Evolutionary conservation across 1,139 yeast genomes (phyloP).

Genomic region (Lodderomyces metapsilosis): DNA sequence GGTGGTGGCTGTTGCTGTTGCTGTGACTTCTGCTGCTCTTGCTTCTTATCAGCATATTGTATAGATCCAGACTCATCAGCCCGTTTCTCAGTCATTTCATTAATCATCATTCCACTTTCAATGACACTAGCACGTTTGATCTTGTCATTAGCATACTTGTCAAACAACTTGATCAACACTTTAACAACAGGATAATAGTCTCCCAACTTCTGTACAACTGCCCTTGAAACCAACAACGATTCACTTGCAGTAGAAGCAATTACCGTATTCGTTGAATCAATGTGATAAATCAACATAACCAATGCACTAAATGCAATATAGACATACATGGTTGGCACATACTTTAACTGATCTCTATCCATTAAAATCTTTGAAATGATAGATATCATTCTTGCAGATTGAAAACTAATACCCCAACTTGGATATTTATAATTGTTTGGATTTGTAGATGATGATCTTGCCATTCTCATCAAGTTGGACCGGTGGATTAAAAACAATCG

Average conservation of each 20-base stretch:
- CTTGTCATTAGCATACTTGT: slow-evolving; percentile 47
- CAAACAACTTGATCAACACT: slow-evolving; percentile 40
- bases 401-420: slow-evolving; percentile 83
- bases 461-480: slow-evolving; percentile 60
- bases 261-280: slow-evolving; percentile 55
- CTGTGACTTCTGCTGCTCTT: background rate
- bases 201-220: slow-evolving; percentile 53
- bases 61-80: slow-evolving; percentile 8
- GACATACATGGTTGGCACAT: slow-evolving; percentile 57
- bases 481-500: slow-evolving; percentile 71
- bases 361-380: slow-evolving; percentile 60
- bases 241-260: slow-evolving; percentile 62
- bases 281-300: slow-evolving; percentile 72
- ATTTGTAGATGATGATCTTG: slow-evolving; percentile 41
- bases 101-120: slow-evolving; percentile 38
- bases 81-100: slow-evolving; percentile 35
- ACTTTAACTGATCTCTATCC: slow-evolving; percentile 50
- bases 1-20: background rate
- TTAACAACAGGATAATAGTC: slow-evolving; percentile 47
- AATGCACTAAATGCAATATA: slow-evolving; percentile 67
- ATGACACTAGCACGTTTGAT: slow-evolving; percentile 45
- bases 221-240: slow-evolving; percentile 52
- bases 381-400: slow-evolving; percentile 79
- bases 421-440: slow-evolving; percentile 61
- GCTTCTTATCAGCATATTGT: background rate